These are phyloP conservation scores for Haberlea rhodopensis DNA, from an alignment of 257 asterid genomes.

Conservation along the genomic window DNA sequence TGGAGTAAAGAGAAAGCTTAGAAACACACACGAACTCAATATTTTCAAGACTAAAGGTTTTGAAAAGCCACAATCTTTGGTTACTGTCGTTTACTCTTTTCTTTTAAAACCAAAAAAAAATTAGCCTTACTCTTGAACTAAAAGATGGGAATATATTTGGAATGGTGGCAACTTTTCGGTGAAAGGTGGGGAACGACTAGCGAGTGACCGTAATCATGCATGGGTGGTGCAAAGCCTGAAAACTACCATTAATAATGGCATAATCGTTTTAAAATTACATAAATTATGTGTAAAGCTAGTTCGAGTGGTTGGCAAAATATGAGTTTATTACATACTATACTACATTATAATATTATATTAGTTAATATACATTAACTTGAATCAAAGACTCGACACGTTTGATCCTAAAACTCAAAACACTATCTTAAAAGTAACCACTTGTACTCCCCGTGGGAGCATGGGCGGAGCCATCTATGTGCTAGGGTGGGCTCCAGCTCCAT, in stretches of 20 bases:
- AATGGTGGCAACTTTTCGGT: constrained; percentile 72
- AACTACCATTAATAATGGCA: constrained; percentile 40
- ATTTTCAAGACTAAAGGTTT: constrained; percentile 42
- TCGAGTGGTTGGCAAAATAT: constrained; percentile 41
- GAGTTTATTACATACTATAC: constrained; percentile 31
- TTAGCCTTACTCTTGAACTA: constrained; percentile 10
- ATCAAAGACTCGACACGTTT: no score
- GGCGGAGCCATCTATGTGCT: no score
- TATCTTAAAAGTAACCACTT: constrained; percentile 12
- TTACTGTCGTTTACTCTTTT: background rate
- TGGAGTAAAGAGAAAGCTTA: background rate
- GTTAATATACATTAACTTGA: constrained; percentile 27
- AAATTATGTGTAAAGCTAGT: constrained; percentile 51
- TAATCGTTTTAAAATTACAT: constrained; percentile 24
- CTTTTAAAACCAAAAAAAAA: constrained; percentile 1
- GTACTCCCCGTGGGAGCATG: no score
- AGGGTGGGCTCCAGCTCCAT: no score
- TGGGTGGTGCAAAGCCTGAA: constrained; percentile 30
- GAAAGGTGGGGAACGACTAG: constrained; percentile 56
- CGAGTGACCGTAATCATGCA: constrained; percentile 54
- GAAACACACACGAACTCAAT: constrained; percentile 39
- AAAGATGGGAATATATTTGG: constrained; percentile 48
- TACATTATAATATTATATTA: constrained; percentile 28
- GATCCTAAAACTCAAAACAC: no score
- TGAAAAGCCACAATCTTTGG: constrained; percentile 31